Conservation (phyloP, 108 stramenopile species). For the Fragilariopsis cylindrus region DNA sequence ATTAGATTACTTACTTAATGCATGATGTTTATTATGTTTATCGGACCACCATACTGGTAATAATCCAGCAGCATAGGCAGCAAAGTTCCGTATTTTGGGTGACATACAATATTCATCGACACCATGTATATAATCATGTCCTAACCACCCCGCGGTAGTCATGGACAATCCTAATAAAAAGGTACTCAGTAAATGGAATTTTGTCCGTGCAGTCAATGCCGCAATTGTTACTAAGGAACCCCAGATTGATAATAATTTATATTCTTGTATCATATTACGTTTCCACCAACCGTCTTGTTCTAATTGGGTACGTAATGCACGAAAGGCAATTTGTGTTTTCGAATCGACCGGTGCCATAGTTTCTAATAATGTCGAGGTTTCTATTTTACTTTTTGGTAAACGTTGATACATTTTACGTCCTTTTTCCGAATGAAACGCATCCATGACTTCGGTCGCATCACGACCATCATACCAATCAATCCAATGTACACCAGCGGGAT, state of each 20-base stretch:
- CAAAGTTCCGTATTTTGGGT: slow-evolving; percentile 64
- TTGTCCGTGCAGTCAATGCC: slow-evolving; percentile 46
- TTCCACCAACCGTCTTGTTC: slow-evolving; percentile 90
- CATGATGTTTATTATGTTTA: slow-evolving; percentile 92
- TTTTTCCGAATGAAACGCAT: slow-evolving; percentile 86
- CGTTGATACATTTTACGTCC: slow-evolving; percentile 78
- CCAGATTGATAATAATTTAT: slow-evolving; percentile 72
- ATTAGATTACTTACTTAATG: slow-evolving; percentile 45
- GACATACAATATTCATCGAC: slow-evolving; percentile 58
- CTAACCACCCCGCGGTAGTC: slow-evolving; percentile 91
- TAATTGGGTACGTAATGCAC: slow-evolving; percentile 72
- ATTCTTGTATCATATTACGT: slow-evolving; percentile 78
- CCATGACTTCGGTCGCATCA: slow-evolving; percentile 96
- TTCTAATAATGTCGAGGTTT: slow-evolving; percentile 44
- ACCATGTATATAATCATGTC: slow-evolving; percentile 93
- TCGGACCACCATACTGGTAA: slow-evolving; percentile 85
- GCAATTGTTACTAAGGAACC: slow-evolving; percentile 57
- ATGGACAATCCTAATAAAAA: slow-evolving; percentile 69
- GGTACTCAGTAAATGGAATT: slow-evolving; percentile 45
- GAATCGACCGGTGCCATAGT: slow-evolving; percentile 49
- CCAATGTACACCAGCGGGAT: slow-evolving; percentile 92
- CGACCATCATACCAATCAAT: slow-evolving; percentile 91
- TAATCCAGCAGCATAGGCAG: slow-evolving; percentile 72
- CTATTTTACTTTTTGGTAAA: slow-evolving; percentile 55
- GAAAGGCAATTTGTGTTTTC: slow-evolving; percentile 74